A percentile compares a stretch with the other conserved stretches of the same genome.
Evolutionary conservation across 2,329 filamentous ascomycete species (phyloP).

Genomic region (Domatiomyces globalis): DNA sequence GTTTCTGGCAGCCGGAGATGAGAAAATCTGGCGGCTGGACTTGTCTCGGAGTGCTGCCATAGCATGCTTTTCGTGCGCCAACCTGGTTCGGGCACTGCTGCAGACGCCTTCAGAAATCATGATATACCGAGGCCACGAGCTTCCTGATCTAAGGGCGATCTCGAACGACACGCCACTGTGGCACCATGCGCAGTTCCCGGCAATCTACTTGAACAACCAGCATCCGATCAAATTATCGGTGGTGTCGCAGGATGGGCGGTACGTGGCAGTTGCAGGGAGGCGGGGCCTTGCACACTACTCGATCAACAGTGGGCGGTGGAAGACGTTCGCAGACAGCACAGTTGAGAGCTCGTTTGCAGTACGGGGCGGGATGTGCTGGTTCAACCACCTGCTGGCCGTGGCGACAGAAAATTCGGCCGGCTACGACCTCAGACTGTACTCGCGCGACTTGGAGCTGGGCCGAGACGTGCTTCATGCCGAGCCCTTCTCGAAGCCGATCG

Average conservation of each 20-base stretch:
- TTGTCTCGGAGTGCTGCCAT: constrained; percentile 90
- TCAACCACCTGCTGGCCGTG: constrained; percentile 85
- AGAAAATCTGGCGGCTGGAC: constrained; percentile 73
- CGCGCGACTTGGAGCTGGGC: constrained; percentile 67
- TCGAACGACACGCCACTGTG: constrained; percentile 88
- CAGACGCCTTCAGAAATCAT: constrained; percentile 81
- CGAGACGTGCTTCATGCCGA: constrained; percentile 62
- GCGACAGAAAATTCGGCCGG: constrained; percentile 75
- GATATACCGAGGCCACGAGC: constrained; percentile 84
- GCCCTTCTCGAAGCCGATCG: constrained; percentile 68
- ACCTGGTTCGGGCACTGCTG: constrained; percentile 75
- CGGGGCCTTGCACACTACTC: constrained; percentile 92
- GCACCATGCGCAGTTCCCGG: constrained; percentile 79
- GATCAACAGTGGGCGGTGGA: constrained; percentile 86
- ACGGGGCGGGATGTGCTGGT: constrained; percentile 95
- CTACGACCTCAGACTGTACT: constrained; percentile 84
- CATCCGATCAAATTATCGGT: constrained; percentile 85
- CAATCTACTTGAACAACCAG: constrained; percentile 72
- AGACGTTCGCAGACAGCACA: constrained; percentile 68
- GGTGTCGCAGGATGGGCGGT: constrained; percentile 81
- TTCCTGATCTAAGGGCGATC: constrained; percentile 78
- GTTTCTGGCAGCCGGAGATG: constrained; percentile 57
- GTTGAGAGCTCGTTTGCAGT: constrained; percentile 86
- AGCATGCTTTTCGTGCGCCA: constrained; percentile 80
- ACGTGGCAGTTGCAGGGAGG: constrained; percentile 88